Base-by-base conservation (phyloP, 768 basidiomycete genomes). In the Melanogaster broomeanus region DNA sequence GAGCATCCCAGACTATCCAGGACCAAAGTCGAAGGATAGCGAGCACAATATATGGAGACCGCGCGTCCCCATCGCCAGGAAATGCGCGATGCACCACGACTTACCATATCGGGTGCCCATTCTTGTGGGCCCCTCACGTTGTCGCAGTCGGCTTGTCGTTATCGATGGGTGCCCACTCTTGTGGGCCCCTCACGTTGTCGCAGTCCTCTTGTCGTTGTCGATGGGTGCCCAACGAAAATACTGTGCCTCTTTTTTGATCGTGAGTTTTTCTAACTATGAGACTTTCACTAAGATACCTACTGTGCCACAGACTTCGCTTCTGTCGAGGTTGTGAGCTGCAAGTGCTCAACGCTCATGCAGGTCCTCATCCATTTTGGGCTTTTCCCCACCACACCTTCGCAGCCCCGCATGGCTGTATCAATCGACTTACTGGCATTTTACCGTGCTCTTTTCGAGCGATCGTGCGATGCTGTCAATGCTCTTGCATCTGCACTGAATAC, bases 401-500 rank as follows among this genome's bases (percentile, higher is more conserved):
- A 60, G 33, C 62, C 65, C 28, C 42, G 43, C n/a, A 47, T 60
- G 35, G 60, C 55, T 2, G 45, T 67, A 16, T 66, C 64, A 2
- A 57, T 73, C 7, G 60, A 70, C 7, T 53, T 74, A 3, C 48
- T 74, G 0, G 54, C 67, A 4, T 70, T 74, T 43, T 74, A 72
- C 49, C 42, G 45, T 1, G 59, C 62, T 1, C 48, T 73, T 2
- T 75, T 74, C 43, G 68, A 74, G 48, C 56, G 61, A 0, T 72
- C 73, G 2, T 74, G 71, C 13, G 66, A 75, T 52, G 27, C 49
- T 31, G 52, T 57, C 48, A 41, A 70, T 53, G 19, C 12, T 4
- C 27, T 43, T 18, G 46, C 53, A 7, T 41, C 42, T 43, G 41
- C 10, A 8, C 10, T 44, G 30, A 21, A 27, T 21, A 34, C 40